Base-by-base conservation (phyloP, 1,284 basidiomycete species). In the Pseudozyma sp. region DNA sequence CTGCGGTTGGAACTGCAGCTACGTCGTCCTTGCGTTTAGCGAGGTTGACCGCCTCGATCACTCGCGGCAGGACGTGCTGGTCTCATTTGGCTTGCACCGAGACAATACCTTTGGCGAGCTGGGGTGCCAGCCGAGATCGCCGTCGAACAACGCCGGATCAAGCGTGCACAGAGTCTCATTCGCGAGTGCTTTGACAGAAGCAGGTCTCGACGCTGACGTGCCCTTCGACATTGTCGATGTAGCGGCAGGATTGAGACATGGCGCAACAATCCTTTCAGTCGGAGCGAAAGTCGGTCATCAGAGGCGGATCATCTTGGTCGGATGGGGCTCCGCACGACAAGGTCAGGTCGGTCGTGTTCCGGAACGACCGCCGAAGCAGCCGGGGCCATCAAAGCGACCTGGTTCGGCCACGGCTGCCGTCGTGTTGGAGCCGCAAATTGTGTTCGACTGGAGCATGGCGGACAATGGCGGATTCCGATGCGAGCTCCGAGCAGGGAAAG, bases 1-100 rank as follows among this genome's bases (percentile, higher is more conserved):
- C 7, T 66, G 66, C 51, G 74, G 74, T 35, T 73, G 74, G 74
- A 66, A 73, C 45, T 66, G 57, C 55, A 73, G 60, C 60, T 73
- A 69, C 49, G 24, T 73, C 29, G 63, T 74, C 11, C 44, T 76
- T 2, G 47, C 29, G 24, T 34, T 34, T 10, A 8, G 33, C 14
- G 8, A 29, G 11, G 17, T 11, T 7, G 14, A 8, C 5, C 11
- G 1, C 5, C 9, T 37, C 16, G n/a, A 17, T 19, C 13, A 34
- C 9, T 16, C 48, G 16, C 10, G 30, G 0, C 50, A 63, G 14
- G 68, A 71, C 10, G 54, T 59, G 3, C 17, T 75, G 35, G 45
- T 75, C 14, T 68, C 73, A 5, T 35, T 75, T 7, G 73, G 73
- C n/a, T 46, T 46, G 5, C 49, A 52, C 29, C 55, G 55, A 3